Evolutionary conservation across 768 basidiomycete species (phyloP).

Genomic region (Steccherinum ochraceum): DNA sequence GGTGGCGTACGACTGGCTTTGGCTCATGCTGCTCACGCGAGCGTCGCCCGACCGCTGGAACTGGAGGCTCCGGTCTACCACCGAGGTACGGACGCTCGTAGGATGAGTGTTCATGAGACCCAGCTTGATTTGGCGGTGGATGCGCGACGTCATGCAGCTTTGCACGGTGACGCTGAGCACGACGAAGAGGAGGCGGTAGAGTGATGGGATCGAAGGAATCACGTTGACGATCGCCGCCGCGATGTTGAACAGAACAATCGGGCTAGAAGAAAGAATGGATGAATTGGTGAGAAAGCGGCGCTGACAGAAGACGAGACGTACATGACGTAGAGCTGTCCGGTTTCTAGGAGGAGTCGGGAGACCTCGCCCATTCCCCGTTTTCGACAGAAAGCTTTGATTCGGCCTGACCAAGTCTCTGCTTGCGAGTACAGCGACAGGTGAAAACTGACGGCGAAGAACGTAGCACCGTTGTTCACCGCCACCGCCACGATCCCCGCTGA

Average conservation of each 20-base stretch:
- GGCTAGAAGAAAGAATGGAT: background rate
- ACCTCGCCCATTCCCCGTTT: background rate
- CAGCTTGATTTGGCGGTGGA: background rate
- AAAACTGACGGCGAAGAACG: background rate
- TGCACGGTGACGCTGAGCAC: background rate
- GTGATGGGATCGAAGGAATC: background rate
- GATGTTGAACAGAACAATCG: background rate
- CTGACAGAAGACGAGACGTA: background rate
- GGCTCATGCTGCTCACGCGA: too few relatives aligned
- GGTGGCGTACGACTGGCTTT: too few relatives aligned
- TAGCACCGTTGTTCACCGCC: background rate
- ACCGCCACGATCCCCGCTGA: background rate
- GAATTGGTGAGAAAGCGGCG: too few relatives aligned
- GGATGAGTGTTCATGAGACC: too few relatives aligned
- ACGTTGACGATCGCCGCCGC: background rate
- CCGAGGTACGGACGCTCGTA: too few relatives aligned
- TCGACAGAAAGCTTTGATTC: background rate
- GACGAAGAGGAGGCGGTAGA: background rate
- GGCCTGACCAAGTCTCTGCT: background rate
- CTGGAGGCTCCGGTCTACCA: too few relatives aligned
- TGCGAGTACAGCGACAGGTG: background rate
- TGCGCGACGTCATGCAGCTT: background rate
- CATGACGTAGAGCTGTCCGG: background rate
- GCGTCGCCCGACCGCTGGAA: too few relatives aligned
- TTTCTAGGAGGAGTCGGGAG: background rate